phyloP scores from a whole-genome alignment of 192 early-diverging fungal species.

The Backusella liffmaniae region DNA sequence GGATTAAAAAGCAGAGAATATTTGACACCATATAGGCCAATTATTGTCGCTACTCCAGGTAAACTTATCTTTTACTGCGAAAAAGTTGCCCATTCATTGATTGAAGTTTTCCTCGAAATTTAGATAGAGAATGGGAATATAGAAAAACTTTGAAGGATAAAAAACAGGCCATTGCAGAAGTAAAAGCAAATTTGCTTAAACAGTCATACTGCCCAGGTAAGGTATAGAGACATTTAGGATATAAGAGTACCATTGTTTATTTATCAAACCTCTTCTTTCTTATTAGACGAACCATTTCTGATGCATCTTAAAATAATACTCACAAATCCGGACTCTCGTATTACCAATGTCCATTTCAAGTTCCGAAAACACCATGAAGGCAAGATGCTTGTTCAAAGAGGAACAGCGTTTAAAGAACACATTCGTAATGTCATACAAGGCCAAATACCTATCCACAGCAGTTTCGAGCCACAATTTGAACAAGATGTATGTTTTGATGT shows the following conservation, averaged over 20 bases:
- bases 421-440: slow-evolving; percentile 33
- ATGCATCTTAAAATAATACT: slow-evolving; percentile 32
- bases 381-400: slow-evolving; percentile 39
- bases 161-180: slow-evolving; percentile 21
- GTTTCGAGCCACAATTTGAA: background rate
- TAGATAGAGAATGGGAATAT: slow-evolving; percentile 34
- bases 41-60: slow-evolving; percentile 37
- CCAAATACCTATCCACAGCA: background rate
- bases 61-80: background rate
- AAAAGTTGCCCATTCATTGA: too few species aligned
- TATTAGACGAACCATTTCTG: slow-evolving; percentile 26
- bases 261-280: background rate
- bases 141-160: slow-evolving; percentile 29
- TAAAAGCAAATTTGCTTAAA: slow-evolving; percentile 33
- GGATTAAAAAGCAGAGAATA: slow-evolving; percentile 36
- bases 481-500: slow-evolving; percentile 30
- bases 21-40: slow-evolving; percentile 39
- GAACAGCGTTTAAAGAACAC: slow-evolving; percentile 37
- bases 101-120: too few species aligned
- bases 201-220: slow-evolving; percentile 32
- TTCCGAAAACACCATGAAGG: slow-evolving; percentile 50
- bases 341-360: slow-evolving; percentile 26
- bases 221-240: too few species aligned
- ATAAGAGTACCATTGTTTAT: too few species aligned
- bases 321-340: slow-evolving; percentile 22